Percentiles rank a stretch among this genome's conserved stretches.
phyloP scores from a whole-genome alignment of 1,284 basidiomycete species.

The Baeospora myosura region DNA sequence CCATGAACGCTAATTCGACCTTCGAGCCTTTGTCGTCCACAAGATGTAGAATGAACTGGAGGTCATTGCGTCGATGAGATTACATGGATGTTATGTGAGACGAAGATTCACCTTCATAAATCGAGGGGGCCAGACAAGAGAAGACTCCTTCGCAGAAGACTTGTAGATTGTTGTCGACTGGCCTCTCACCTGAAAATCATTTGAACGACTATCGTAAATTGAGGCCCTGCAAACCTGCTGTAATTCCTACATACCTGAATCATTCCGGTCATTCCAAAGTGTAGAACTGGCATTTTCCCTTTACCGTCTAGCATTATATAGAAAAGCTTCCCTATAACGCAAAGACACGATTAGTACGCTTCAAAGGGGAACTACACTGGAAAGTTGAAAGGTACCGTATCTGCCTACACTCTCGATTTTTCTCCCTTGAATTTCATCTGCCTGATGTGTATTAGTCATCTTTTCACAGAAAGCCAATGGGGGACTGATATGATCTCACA shows the following conservation, averaged over 20 bases:
- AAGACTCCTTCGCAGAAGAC: constrained; percentile 41
- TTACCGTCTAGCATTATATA: constrained; percentile 63
- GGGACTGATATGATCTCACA: constrained; percentile 41
- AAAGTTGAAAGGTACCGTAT: constrained; percentile 44
- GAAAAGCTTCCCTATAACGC: constrained; percentile 61
- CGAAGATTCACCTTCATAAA: constrained; percentile 53
- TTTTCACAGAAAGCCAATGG: background rate
- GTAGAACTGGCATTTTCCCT: constrained; percentile 63
- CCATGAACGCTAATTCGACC: constrained; percentile 55
- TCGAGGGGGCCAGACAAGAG: constrained; percentile 68
- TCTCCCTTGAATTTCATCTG: constrained; percentile 50
- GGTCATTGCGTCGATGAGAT: constrained; percentile 1
- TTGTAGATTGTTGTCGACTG: constrained; percentile 58
- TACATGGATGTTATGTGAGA: constrained; percentile 1
- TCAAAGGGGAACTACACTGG: background rate
- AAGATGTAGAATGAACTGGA: constrained; percentile 60
- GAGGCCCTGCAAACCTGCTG: constrained; percentile 1
- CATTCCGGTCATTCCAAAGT: constrained; percentile 84
- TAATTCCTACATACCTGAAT: constrained; percentile 55
- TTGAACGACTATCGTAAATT: background rate
- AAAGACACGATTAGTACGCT: background rate
- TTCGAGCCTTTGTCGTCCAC: constrained; percentile 22
- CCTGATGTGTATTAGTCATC: no score
- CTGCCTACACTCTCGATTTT: constrained; percentile 53
- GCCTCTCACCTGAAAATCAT: constrained; percentile 49